These are phyloP conservation scores for Thalia dealbata DNA, from an alignment of 176 grass and related monocot genomes.

Conservation along the genomic window DNA sequence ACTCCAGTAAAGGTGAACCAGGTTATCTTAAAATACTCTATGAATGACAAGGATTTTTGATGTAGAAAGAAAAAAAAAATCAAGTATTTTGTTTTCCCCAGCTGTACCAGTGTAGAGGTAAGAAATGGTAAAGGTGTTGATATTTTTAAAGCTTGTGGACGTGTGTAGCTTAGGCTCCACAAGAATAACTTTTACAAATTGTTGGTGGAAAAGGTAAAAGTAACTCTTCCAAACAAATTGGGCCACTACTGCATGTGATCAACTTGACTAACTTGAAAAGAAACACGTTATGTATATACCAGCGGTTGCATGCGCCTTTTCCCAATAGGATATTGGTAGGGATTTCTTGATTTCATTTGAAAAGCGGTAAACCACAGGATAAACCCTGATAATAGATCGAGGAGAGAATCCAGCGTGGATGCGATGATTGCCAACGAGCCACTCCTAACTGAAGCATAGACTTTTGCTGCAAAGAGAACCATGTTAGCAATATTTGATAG, in stretches of 20 bases:
- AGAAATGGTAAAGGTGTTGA: neutral
- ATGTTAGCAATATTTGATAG: conserved; percentile 90
- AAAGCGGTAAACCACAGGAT: conserved; percentile 81
- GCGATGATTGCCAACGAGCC: conserved; percentile 81
- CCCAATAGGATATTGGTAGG: conserved; percentile 91
- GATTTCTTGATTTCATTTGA: conserved; percentile 91
- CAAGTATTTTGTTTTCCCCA: neutral
- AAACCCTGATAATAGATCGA: conserved; percentile 71
- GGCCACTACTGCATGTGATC: neutral
- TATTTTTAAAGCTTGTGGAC: neutral
- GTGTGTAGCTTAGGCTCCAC: neutral
- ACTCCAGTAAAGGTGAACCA: neutral
- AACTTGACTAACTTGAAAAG: neutral
- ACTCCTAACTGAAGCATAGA: conserved; percentile 69
- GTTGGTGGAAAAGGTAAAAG: neutral
- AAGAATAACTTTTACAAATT: neutral
- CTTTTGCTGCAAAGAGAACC: conserved; percentile 93
- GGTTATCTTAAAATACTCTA: neutral
- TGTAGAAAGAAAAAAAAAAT: neutral
- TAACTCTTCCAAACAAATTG: neutral
- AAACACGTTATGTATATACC: conserved; percentile 23
- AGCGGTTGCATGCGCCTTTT: conserved; percentile 96
- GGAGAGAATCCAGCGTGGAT: conserved; percentile 78
- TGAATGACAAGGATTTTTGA: neutral
- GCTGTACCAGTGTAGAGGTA: neutral